Evolutionary conservation across 208 protist species (phyloP), one percentile per base, ranked within the genome.

Genomic region (Leishmania braziliensis): DNA sequence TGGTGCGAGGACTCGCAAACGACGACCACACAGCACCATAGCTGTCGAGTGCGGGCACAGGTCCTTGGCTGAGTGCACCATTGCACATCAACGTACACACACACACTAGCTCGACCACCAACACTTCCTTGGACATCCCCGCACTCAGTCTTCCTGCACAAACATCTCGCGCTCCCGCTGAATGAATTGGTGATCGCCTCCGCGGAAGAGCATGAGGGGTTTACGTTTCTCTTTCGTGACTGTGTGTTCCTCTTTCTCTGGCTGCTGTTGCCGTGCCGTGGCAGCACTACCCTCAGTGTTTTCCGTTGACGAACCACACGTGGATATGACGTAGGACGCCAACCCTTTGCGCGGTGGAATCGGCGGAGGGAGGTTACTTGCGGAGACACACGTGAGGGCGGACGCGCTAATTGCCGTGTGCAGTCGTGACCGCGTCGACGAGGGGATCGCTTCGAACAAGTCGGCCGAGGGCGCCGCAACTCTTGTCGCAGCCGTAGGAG

Each of bases 181-280:
- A 77, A 86, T 88, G 71, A 85, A 83, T 69, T 86, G 75, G 14
- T 58, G 82, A 58, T 86, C 82, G 3, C 76, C 82, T 56, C 78
- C 76, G 39, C 78, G 69, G 58, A 79, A 89, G n/a, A 75, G 14
- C 77, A 82, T 29, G 23, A 20, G 54, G 5, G 29, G 33, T n/a
- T n/a, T 77, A 46, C 2, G 23, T 20, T 70, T 33, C 53, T 56
- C 54, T 6, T 26, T 14, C 62, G 20, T 70, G 1, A 26, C 48
- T 23, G 51, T 46, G 14, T 16, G 33, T 1, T 54, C 2, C 18
- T 26, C 51, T 33, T 56, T 65, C 54, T 20, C 4, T n/a, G 39
- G 2, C 36, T 63, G 51, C 3, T 58, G n/a, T 20, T 48, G 51
- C 2, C 10, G 10, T 36, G 48, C 23, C 33, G n/a, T 62, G 51